phyloP scores from a whole-genome alignment of 495 filamentous ascomycete species.

The Neurospora sp. region DNA sequence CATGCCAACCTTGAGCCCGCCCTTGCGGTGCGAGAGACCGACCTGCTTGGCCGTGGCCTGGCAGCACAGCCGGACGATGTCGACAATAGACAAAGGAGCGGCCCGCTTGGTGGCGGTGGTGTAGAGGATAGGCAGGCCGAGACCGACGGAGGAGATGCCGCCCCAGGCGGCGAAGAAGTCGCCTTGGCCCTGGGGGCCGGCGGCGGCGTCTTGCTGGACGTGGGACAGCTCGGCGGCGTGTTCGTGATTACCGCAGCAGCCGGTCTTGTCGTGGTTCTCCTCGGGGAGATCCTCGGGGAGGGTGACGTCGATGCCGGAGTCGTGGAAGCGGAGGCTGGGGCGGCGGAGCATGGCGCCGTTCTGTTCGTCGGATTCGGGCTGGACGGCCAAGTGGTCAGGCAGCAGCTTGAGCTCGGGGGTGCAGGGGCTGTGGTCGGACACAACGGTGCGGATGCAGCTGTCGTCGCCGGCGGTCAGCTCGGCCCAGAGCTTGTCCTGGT shows the following conservation, averaged over 20 bases:
- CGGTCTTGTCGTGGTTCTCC: not conserved
- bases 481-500: slow-evolving; percentile 84
- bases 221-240: not conserved
- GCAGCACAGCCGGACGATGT: slow-evolving; percentile 77
- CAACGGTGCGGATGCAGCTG: slow-evolving; percentile 82
- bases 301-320: slow-evolving; percentile 39
- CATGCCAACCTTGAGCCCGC: slow-evolving; percentile 70
- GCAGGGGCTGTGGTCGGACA: slow-evolving; percentile 96
- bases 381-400: slow-evolving; percentile 46
- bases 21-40: slow-evolving; percentile 73
- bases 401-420: slow-evolving; percentile 90
- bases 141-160: slow-evolving; percentile 85
- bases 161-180: slow-evolving; percentile 97
- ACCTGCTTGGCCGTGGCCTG: slow-evolving; percentile 86
- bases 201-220: not conserved
- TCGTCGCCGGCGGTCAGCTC: slow-evolving; percentile 56
- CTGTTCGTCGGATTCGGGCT: slow-evolving; percentile 6
- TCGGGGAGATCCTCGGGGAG: slow-evolving; percentile 16
- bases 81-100: slow-evolving; percentile 46
- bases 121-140: slow-evolving; percentile 86
- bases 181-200: slow-evolving; percentile 30
- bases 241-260: not conserved
- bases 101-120: slow-evolving; percentile 57
- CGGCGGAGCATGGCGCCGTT: slow-evolving; percentile 14
- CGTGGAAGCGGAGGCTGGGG: slow-evolving; percentile 21